Evolutionary conservation across 208 protist species (phyloP).

Genomic region (Herpetomonas tarakana): DNA sequence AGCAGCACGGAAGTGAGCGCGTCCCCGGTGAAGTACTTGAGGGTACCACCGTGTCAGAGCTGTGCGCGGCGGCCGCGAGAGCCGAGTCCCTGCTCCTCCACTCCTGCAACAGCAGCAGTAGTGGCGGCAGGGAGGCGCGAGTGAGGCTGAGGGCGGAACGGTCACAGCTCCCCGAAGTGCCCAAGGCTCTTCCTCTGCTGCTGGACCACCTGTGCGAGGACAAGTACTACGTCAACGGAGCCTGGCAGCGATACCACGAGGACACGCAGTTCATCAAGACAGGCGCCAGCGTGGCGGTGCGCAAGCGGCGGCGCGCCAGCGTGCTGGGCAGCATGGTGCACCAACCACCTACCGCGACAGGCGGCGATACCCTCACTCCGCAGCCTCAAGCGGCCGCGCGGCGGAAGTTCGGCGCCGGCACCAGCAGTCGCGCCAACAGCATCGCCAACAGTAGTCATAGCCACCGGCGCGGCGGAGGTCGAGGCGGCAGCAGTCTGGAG

Average conservation of each 20-base stretch:
- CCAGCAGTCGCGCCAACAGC: neutral
- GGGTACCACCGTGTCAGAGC: neutral
- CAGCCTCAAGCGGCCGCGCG: neutral
- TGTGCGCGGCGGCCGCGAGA: neutral
- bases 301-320: slow-evolving; percentile 22
- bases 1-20: too few species aligned
- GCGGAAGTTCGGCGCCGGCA: neutral
- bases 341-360: neutral
- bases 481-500: neutral
- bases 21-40: too few species aligned
- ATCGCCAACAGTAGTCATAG: neutral
- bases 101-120: too few species aligned
- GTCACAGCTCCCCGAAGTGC: slow-evolving; percentile 1
- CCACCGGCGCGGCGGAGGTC: too few species aligned
- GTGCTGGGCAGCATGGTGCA: slow-evolving; percentile 7
- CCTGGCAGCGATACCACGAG: slow-evolving; percentile 44
- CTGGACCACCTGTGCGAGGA: slow-evolving; percentile 45
- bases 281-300: slow-evolving; percentile 3
- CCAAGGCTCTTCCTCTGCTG: slow-evolving; percentile 21
- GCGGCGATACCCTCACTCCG: neutral
- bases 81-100: neutral
- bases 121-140: too few species aligned
- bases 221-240: slow-evolving; percentile 36
- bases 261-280: slow-evolving; percentile 15
- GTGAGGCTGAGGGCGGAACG: neutral